These are phyloP conservation scores for Cercospora sp. DNA, from an alignment of 2,329 filamentous ascomycete genomes.

Conservation along the genomic window DNA sequence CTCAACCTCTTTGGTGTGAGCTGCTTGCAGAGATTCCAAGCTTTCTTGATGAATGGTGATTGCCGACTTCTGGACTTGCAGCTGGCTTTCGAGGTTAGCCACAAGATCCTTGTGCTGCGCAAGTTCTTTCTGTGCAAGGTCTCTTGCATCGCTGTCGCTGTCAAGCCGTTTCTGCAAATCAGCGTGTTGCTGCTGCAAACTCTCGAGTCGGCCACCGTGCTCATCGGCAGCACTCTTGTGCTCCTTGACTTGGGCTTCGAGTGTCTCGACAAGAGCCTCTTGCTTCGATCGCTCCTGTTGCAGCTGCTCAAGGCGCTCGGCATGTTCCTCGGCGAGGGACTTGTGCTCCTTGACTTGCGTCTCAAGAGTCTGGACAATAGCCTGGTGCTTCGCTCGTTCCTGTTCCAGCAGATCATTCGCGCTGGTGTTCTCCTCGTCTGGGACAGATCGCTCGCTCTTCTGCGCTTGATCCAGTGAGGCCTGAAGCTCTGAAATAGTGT, in stretches of 20 bases:
- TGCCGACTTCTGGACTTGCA: slow-evolving; percentile 57
- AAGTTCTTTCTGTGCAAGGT: slow-evolving; percentile 55
- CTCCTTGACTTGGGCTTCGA: slow-evolving; percentile 76
- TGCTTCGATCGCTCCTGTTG: slow-evolving; percentile 47
- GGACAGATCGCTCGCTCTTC: slow-evolving; percentile 24
- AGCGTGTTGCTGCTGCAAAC: slow-evolving; percentile 71
- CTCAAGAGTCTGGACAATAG: slow-evolving; percentile 61
- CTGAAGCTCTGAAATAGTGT: slow-evolving; percentile 74
- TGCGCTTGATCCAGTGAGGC: slow-evolving; percentile 50
- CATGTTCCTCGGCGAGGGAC: slow-evolving; percentile 67
- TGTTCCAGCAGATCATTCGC: slow-evolving; percentile 36
- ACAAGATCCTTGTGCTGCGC: slow-evolving; percentile 54
- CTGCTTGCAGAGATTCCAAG: slow-evolving; percentile 54
- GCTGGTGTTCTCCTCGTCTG: slow-evolving; percentile 26
- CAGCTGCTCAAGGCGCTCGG: slow-evolving; percentile 64
- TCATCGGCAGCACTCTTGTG: slow-evolving; percentile 72
- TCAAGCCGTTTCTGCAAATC: slow-evolving; percentile 68
- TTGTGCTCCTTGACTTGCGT: slow-evolving; percentile 81
- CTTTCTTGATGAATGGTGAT: slow-evolving; percentile 57
- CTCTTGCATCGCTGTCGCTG: slow-evolving; percentile 62
- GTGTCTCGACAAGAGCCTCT: slow-evolving; percentile 55
- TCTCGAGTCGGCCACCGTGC: slow-evolving; percentile 68
- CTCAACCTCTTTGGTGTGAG: slow-evolving; percentile 59
- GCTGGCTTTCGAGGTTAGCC: slow-evolving; percentile 57
- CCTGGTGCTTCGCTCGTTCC: slow-evolving; percentile 49